Conservation (phyloP, 805 yeast species). For the Metschnikowia corniflorae region DNA sequence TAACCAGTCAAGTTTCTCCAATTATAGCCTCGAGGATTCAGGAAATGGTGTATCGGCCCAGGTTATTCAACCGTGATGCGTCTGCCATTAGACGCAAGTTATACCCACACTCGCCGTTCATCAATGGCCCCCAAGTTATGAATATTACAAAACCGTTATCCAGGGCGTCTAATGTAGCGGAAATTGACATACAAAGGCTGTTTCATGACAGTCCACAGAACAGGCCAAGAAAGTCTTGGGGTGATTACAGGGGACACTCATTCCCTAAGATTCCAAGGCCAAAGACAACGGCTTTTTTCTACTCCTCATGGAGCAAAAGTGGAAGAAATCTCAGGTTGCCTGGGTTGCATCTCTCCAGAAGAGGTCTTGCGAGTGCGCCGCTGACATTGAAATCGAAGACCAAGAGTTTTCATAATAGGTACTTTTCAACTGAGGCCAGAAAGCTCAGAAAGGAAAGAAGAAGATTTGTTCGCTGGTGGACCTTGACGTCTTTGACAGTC, state of each 20-base stretch:
- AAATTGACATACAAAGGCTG: slow-evolving; percentile 23
- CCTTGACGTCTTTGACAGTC: slow-evolving; percentile 49
- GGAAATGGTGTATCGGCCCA: slow-evolving; percentile 18
- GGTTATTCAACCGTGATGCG: slow-evolving; percentile 15
- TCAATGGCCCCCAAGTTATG: slow-evolving; percentile 36
- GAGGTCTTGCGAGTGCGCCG: slow-evolving; percentile 36
- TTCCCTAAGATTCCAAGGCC: slow-evolving; percentile 59
- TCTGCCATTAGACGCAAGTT: slow-evolving; percentile 12
- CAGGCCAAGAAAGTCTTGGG: slow-evolving; percentile 20
- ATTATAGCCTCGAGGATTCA: too few species aligned
- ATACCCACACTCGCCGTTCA: slow-evolving; percentile 23
- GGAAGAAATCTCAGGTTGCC: slow-evolving; percentile 16
- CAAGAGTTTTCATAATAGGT: slow-evolving; percentile 34
- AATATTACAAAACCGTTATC: slow-evolving; percentile 41
- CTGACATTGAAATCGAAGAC: slow-evolving; percentile 35
- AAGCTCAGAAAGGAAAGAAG: slow-evolving; percentile 37
- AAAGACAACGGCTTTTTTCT: slow-evolving; percentile 50
- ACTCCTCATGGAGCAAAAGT: slow-evolving; percentile 39
- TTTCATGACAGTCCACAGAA: slow-evolving; percentile 11
- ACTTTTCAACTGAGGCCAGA: slow-evolving; percentile 42
- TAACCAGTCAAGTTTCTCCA: too few species aligned
- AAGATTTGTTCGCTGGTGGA: slow-evolving; percentile 49
- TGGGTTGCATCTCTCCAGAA: slow-evolving; percentile 23
- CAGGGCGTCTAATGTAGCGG: slow-evolving; percentile 38
- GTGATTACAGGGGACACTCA: slow-evolving; percentile 27